Evolutionary conservation across 1,284 basidiomycete species (phyloP), one percentile per base, ranked within the genome.

Genomic region (Ustilago xerochloae): DNA sequence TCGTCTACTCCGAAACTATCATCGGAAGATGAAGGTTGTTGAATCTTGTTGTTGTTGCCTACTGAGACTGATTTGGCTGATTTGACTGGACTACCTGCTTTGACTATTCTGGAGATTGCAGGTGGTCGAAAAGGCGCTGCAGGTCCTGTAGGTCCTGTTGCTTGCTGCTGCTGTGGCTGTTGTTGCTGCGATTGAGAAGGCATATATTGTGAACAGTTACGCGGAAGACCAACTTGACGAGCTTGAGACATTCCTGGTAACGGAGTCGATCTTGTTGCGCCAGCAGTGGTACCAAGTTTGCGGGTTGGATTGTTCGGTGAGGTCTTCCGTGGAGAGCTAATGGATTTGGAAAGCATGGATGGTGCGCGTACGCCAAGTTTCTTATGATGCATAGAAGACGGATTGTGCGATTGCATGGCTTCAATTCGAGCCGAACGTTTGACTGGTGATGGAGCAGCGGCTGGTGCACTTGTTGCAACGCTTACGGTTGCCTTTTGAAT

Each of bases 1-100:
- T 74, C 71, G n/a, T n/a, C n/a, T n/a, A n/a, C n/a, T 18, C 41
- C 54, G 32, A 74, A 74, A 32, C 71, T 74, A 57, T 74, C 71
- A 32, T 74, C 71, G 3, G 71, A 74, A 6, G 56, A 61, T 2
- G 70, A 43, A 2, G 49, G 41, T 16, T 49, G 57, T 2, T 38
- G 51, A 7, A 18, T 33, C 29, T 47, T 59, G 2, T 10, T 32
- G 22, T 36, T 50, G 36, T 26, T 49, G 18, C 47, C 32, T 6
- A 22, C 35, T 41, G 36, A 7, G 15, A 15, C 22, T 26, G 39
- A n/a, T n/a, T n/a, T n/a, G n/a, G n/a, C 20, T 20, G 12, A 5
- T n/a, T 49, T 57, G 36, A 35, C 50, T 9, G 57, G 46, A 32
- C 38, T 58, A 22, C 28, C 29, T 4, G 56, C 49, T 15, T 22